Conservation (phyloP, 108 stramenopile genomes). For the Skeletonema menzelii region DNA sequence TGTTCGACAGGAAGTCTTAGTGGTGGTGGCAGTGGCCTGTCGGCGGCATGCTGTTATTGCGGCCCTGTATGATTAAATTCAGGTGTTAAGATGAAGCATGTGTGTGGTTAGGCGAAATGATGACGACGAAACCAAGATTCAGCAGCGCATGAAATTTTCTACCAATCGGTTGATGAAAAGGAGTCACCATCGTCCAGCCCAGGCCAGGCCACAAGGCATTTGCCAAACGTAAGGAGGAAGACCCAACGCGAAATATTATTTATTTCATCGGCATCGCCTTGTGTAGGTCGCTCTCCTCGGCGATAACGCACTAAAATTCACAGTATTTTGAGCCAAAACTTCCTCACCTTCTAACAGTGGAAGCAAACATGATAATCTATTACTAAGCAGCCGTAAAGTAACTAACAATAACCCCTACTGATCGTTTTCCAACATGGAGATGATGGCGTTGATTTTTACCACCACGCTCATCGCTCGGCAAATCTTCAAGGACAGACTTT, state of each 20-base stretch:
- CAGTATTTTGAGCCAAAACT: not conserved
- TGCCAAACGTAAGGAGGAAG: not conserved
- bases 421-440: not conserved
- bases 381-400: not conserved
- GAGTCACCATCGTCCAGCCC: not conserved
- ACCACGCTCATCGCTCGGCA: not conserved
- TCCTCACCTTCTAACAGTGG: slow-evolving; percentile 21
- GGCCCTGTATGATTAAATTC: not conserved
- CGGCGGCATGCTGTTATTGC: slow-evolving; percentile 18
- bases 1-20: slow-evolving; percentile 13
- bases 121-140: not conserved
- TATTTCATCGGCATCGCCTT: not conserved
- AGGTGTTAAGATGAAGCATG: not conserved
- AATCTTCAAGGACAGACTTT: slow-evolving; percentile 1
- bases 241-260: not conserved
- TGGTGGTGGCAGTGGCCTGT: not conserved
- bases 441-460: not conserved
- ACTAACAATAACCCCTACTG: not conserved
- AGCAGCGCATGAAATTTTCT: not conserved
- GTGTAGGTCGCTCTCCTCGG: not conserved
- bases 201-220: not conserved
- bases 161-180: too few species aligned
- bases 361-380: slow-evolving; percentile 15
- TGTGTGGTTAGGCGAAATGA: not conserved
- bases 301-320: not conserved